A percentile compares a stretch with the other conserved stretches of the same genome.
These are phyloP conservation scores for Athelia sp. DNA, from an alignment of 1,284 basidiomycete genomes.

Conservation along the genomic window DNA sequence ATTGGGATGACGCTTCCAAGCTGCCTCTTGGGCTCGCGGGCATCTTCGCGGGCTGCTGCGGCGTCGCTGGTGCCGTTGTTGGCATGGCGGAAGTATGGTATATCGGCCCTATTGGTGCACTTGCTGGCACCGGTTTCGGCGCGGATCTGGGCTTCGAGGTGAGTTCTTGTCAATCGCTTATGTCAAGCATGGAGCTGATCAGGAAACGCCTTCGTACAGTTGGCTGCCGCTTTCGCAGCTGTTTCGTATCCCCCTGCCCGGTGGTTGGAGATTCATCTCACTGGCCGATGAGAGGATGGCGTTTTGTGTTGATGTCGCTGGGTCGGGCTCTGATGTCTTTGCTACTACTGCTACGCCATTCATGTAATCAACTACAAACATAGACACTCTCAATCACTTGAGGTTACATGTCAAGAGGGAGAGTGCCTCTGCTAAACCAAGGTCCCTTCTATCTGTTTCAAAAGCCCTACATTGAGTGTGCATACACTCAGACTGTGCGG, in stretches of 20 bases:
- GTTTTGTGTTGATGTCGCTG: too few relatives aligned
- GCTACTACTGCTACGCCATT: too few relatives aligned
- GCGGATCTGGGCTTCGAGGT: slow-evolving; percentile 60
- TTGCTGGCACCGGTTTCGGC: slow-evolving; percentile 37
- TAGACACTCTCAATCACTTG: too few relatives aligned
- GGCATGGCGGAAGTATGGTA: slow-evolving; percentile 50
- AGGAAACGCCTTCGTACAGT: slow-evolving; percentile 14
- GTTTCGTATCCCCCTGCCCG: slow-evolving; percentile 36
- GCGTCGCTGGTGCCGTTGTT: slow-evolving; percentile 41
- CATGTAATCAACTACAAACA: too few relatives aligned
- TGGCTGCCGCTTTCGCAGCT: slow-evolving; percentile 37
- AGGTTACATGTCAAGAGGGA: too few relatives aligned
- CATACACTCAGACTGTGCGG: too few relatives aligned
- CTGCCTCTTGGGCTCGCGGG: slow-evolving; percentile 57
- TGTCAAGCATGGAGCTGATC: slow-evolving; percentile 3
- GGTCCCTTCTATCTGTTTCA: too few relatives aligned
- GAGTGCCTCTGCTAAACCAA: too few relatives aligned
- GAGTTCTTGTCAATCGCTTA: slow-evolving; percentile 5
- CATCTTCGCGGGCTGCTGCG: slow-evolving; percentile 40
- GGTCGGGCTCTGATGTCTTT: too few relatives aligned
- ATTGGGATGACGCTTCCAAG: slow-evolving; percentile 39
- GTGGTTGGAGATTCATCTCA: slow-evolving; percentile 39
- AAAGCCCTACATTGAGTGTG: too few relatives aligned
- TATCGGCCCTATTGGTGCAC: slow-evolving; percentile 42
- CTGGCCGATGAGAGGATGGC: slow-evolving; percentile 31